Percentiles rank a stretch among this genome's conserved stretches.
These are phyloP conservation scores for Mallotus repandus DNA, from an alignment of 441 rosid species.

Conservation along the genomic window DNA sequence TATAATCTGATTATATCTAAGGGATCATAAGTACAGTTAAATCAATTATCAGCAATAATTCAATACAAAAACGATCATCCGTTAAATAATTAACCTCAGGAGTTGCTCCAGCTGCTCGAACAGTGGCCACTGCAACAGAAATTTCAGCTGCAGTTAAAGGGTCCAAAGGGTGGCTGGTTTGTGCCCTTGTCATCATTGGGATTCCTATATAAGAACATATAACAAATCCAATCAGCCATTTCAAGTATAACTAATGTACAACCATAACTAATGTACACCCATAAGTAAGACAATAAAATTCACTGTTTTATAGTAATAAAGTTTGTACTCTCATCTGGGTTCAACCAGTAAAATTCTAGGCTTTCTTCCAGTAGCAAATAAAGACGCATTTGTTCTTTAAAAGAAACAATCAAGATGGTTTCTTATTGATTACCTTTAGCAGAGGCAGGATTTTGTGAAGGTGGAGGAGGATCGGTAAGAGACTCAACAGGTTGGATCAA, in stretches of 20 bases:
- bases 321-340: background rate
- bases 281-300: background rate
- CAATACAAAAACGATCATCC: background rate
- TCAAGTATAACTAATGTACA: too few species aligned
- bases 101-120: slow-evolving; percentile 82
- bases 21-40: background rate
- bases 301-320: background rate
- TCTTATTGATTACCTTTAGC: slow-evolving; percentile 37
- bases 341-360: background rate
- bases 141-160: slow-evolving; percentile 82
- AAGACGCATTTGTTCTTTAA: background rate
- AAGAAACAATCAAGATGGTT: too few species aligned
- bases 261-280: too few species aligned
- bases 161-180: slow-evolving; percentile 79
- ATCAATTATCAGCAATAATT: background rate
- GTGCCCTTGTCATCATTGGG: slow-evolving; percentile 58
- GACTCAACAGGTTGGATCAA: slow-evolving; percentile 51
- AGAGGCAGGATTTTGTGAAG: slow-evolving; percentile 29
- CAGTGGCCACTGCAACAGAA: slow-evolving; percentile 83
- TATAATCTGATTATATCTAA: background rate
- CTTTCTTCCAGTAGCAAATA: background rate
- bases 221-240: background rate
- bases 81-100: slow-evolving; percentile 55
- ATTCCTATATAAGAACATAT: slow-evolving; percentile 28
- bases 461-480: slow-evolving; percentile 31